Base-by-base conservation (phyloP, 208 protist genomes). In the Leishmania martiniquensis region DNA sequence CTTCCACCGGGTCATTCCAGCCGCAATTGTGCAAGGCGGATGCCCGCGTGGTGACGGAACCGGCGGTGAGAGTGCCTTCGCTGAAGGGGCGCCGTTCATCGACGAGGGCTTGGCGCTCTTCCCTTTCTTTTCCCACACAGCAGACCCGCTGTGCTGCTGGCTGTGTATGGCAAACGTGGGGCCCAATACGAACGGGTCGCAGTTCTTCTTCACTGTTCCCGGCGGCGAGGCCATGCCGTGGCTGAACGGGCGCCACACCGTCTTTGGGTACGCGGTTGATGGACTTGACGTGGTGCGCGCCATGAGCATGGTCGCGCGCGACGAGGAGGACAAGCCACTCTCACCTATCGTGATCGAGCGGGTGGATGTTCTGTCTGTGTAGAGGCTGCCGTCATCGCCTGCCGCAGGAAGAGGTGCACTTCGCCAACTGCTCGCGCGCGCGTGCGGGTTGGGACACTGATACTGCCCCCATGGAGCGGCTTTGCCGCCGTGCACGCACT, bases 1-100 rank as follows among this genome's bases (percentile, higher is more conserved):
- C 62, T 99, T 99, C 85, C 98, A 99, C 87, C 92, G 98, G 29
- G 93, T 98, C 4, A 97, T 99, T 77, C 90, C 95, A 49, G 87
- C 84, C 6, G 98, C 98, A 57, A 99, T 99, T 87, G 91, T 99
- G 51, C 98, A 99, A 81, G 97, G 96, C 45, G 98, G 98, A 39
- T 98, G 98, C 76, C 97, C 95, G 29, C 66, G 85, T 42, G 94
- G 96, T 1, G 93, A 99, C 72, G 98, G 98, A 37, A 99, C 95
- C 34, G 98, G 97, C n/a, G 97, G 97, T 6, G 85, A 88, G 66
- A 92, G 88, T 71, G 81, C 83, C 72, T 95, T 98, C 84, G 81
- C 97, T 84, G 70, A 93, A 77, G 92, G 89, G 81, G 65, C 79
- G n/a, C 34, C 96, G 2, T 99, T 99, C 84, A 89, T 91, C 44